Conservation (phyloP, 2,329 filamentous ascomycete genomes). For the Cladosporium sp. region DNA sequence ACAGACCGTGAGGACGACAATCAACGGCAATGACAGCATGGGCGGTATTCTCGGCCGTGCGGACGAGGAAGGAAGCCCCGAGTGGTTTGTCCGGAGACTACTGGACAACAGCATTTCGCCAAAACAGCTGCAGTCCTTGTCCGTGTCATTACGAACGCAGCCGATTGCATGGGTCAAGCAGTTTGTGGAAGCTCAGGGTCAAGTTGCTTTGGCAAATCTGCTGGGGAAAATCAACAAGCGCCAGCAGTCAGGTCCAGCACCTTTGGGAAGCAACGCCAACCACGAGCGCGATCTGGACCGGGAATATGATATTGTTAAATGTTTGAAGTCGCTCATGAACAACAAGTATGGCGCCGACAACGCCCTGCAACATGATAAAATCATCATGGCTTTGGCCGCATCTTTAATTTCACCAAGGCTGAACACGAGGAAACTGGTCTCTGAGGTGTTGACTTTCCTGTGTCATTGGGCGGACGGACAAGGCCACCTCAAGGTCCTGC, state of each 20-base stretch:
- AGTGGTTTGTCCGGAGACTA: constrained; percentile 96
- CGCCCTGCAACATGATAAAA: constrained; percentile 81
- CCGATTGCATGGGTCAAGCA: constrained; percentile 95
- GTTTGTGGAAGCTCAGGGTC: constrained; percentile 95
- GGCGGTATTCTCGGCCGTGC: constrained; percentile 64
- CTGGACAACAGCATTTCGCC: constrained; percentile 92
- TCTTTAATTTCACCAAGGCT: constrained; percentile 84
- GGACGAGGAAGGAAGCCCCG: constrained; percentile 91
- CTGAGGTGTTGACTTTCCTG: constrained; percentile 91
- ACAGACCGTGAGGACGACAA: constrained; percentile 63
- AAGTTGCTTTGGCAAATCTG: constrained; percentile 91
- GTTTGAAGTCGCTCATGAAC: constrained; percentile 95
- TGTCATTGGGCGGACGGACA: constrained; percentile 89
- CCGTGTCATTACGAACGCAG: constrained; percentile 91
- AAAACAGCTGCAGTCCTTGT: constrained; percentile 86
- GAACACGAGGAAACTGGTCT: constrained; percentile 89
- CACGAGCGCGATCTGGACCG: constrained; percentile 79
- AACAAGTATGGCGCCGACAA: constrained; percentile 99
- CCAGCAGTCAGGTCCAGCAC: constrained; percentile 67
- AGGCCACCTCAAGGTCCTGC: constrained; percentile 88
- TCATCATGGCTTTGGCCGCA: constrained; percentile 79
- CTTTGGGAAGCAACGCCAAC: constrained; percentile 47
- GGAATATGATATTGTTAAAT: constrained; percentile 97
- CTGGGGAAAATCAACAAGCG: constrained; percentile 90
- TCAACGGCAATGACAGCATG: constrained; percentile 55